These are phyloP conservation scores for Priceomyces haplophilus DNA, from an alignment of 805 yeast species.

Conservation along the genomic window DNA sequence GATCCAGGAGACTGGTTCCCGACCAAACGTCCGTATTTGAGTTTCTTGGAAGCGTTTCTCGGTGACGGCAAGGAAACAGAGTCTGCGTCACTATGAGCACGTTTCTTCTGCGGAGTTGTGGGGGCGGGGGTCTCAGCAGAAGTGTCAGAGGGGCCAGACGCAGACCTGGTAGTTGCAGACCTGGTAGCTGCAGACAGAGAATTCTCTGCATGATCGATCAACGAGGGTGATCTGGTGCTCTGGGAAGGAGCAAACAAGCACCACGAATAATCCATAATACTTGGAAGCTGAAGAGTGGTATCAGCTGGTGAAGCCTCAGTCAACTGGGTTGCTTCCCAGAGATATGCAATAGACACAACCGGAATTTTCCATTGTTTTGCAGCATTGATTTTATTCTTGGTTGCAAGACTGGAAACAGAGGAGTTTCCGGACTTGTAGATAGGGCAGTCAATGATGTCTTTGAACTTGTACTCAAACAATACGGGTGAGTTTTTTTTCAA, in stretches of 20 bases:
- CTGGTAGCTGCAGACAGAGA: background rate
- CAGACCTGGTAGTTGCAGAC: background rate
- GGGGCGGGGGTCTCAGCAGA: constrained; percentile 13
- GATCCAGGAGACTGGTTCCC: constrained; percentile 11
- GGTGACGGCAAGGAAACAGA: constrained; percentile 53
- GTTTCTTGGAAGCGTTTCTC: constrained; percentile 40
- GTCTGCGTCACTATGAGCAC: constrained; percentile 7
- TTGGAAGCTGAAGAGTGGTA: constrained; percentile 28
- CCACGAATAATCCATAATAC: constrained; percentile 48
- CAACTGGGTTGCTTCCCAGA: constrained; percentile 49
- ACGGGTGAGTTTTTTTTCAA: constrained; percentile 38
- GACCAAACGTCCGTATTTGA: constrained; percentile 46
- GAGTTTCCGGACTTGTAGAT: constrained; percentile 28
- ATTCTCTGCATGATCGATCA: background rate
- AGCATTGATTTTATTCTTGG: constrained; percentile 54
- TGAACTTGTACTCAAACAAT: constrained; percentile 35
- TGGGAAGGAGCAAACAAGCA: constrained; percentile 50
- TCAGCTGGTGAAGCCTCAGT: constrained; percentile 26
- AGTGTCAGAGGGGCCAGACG: background rate
- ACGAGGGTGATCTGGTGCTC: constrained; percentile 2
- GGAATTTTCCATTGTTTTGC: constrained; percentile 59
- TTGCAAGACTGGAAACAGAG: constrained; percentile 39
- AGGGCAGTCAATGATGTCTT: constrained; percentile 35
- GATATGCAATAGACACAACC: constrained; percentile 50
- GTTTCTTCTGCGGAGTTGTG: constrained; percentile 4